Base-by-base conservation (phyloP, 2,329 filamentous ascomycete genomes). In the Davidsoniella australis region DNA sequence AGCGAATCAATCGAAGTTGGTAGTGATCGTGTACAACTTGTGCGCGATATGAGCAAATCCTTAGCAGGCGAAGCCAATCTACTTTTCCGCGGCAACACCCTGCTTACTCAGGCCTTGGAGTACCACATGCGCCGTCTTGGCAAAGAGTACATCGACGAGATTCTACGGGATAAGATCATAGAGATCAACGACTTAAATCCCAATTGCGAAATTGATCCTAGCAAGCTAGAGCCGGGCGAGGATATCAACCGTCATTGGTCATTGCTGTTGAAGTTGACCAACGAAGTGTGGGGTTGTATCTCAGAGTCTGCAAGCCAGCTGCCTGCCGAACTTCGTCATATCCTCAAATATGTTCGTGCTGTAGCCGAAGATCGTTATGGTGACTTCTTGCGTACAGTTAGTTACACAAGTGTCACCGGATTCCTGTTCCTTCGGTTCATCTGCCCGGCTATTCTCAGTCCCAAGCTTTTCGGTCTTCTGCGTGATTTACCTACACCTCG, bases 401-500 rank as follows among this genome's bases (percentile, higher is more conserved):
- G 82, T 42, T 96, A 94, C 61, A 95, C 88, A 47, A 94, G 87
- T 60, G 87, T 96, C 1, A 94, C 87, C 41, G 89, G 89, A 0
- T 96, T 96, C 59, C 66, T 96, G 10, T 96, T 96, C 62, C 70
- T 96, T 53, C 81, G 89, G 4, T 95, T 95, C 68, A 91, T 96
- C 59, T 94, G 88, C 60, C 89, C 89, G 2, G 88, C 89, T n/a
- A 87, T 96, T 52, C 70, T 96, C 5, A 95, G 94, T 54, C 89
- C 89, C 1, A 94, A 94, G 64, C 72, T 96, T 12, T 95, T 94
- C 61, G 87, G 87, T 18, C 70, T 96, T 17, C 66, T 95, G 18
- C 66, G 67, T 62, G 89, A 95, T 58, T 84, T 94, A 56, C 87
- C 89, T 20, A 82, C 82, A 45, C 76, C 80, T 23, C 80, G 80